Evolutionary conservation across 1,284 basidiomycete genomes (phyloP), one percentile per base, ranked within the genome.

Genomic region (Grifola frondosa): DNA sequence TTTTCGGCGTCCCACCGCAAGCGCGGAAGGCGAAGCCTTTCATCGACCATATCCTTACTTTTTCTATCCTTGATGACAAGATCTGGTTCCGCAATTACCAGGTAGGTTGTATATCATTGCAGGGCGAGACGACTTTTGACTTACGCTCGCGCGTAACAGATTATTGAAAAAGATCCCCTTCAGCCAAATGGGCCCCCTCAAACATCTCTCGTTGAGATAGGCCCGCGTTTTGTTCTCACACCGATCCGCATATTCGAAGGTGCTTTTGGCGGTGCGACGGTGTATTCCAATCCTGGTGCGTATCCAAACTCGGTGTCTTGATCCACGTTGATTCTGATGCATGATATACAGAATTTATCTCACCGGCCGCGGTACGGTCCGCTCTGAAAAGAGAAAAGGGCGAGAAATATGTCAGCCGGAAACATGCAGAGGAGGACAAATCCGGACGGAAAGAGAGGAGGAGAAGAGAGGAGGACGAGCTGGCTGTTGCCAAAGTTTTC

Each of bases 61-160:
- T 99, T 68, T 97, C 94, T 16, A 79, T 99, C 40, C 77, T 97
- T 30, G 97, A 99, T 73, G 81, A 81, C 64, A 98, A 97, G 66
- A 92, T 99, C 54, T 99, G 97, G 97, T 98, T 99, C 78, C 83
- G 97, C 53, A 98, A 98, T 69, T 99, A 90, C 73, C 96, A 99
- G 78, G 90, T 89, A 26, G 52, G 69, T 63, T 21, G 19, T 19
- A 32, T 26, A 39, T 22, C 2, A 31, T 41, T 24, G 19, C 11
- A 30, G 16, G 15, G 9, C n/a, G 24, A 15, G 6, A 24, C 24
- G 21, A 22, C 31, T 15, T 11, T 23, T 38, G 22, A 26, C 16
- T 26, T 33, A 49, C 43, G 7, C 3, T n/a, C n/a, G n/a, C n/a
- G n/a, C n/a, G n/a, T n/a, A n/a, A n/a, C 53, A 89, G 88, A 88